Conservation (phyloP, 1,284 basidiomycete species). For the Jaminaea rosea region DNA sequence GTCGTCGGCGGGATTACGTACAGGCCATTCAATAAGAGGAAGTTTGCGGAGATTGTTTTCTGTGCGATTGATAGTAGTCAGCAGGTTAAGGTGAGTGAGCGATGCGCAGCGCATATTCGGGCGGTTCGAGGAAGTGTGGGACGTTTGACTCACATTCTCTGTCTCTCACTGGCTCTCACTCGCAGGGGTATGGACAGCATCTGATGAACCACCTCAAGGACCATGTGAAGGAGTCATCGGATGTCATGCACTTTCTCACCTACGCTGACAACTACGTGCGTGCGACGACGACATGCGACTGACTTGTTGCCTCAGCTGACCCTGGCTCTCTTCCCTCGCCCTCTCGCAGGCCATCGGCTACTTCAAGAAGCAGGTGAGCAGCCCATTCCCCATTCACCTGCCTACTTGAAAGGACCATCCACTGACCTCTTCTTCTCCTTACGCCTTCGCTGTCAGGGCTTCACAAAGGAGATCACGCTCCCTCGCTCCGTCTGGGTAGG, state of each 20-base stretch:
- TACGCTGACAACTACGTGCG: constrained; percentile 99
- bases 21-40: constrained; percentile 84
- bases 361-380: constrained; percentile 78
- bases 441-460: too few species aligned
- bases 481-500: constrained; percentile 89
- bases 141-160: background rate
- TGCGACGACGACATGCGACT: too few species aligned
- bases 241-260: constrained; percentile 86
- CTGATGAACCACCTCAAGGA: constrained; percentile 99
- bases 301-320: too few species aligned
- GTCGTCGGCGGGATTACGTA: constrained; percentile 98
- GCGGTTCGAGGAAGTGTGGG: background rate
- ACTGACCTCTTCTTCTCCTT: too few species aligned
- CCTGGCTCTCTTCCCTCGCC: too few species aligned
- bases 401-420: too few species aligned
- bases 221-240: constrained; percentile 71
- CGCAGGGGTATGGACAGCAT: constrained; percentile 90
- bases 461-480: constrained; percentile 91
- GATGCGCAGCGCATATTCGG: background rate
- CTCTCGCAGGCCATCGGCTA: constrained; percentile 98
- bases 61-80: constrained; percentile 94
- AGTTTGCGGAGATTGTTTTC: constrained; percentile 97
- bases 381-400: background rate
- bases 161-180: background rate
- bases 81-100: constrained; percentile 81